Conservation (phyloP, 192 early-diverging fungal genomes). For the Dissophora ornata region DNA sequence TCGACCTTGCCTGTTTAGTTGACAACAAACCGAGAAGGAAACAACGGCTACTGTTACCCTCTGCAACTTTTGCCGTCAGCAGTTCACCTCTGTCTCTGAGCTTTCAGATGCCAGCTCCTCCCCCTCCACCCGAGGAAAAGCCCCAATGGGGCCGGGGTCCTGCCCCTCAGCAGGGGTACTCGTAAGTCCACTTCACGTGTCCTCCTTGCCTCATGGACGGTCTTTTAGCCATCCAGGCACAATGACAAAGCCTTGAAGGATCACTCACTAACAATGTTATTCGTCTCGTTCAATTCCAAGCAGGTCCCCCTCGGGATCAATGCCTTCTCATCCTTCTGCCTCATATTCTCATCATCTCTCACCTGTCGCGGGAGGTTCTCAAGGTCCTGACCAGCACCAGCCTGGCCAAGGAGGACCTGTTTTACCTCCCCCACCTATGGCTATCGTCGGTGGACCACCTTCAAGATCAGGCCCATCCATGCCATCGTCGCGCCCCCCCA, state of each 20-base stretch:
- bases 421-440: constrained; percentile 50
- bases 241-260: too few species aligned
- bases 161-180: constrained; percentile 51
- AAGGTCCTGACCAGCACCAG: constrained; percentile 34
- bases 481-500: constrained; percentile 49
- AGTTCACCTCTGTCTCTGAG: constrained; percentile 4
- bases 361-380: constrained; percentile 39
- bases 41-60: too few species aligned
- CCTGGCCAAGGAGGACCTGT: constrained; percentile 32
- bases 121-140: constrained; percentile 47
- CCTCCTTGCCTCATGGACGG: not conserved
- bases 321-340: constrained; percentile 48
- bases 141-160: constrained; percentile 48
- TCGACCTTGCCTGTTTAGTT: too few species aligned
- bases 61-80: constrained; percentile 1
- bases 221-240: too few species aligned
- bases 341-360: constrained; percentile 56
- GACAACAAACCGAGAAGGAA: too few species aligned
- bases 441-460: constrained; percentile 42
- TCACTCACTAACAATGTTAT: not conserved
- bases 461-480: constrained; percentile 46
- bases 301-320: constrained; percentile 54
- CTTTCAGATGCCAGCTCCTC: constrained; percentile 43
- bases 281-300: not conserved
- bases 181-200: constrained; percentile 29